Percentiles rank a stretch among this genome's conserved stretches.
Conservation (phyloP, 768 basidiomycete species). For the Lactifluus hygrophoroides region DNA sequence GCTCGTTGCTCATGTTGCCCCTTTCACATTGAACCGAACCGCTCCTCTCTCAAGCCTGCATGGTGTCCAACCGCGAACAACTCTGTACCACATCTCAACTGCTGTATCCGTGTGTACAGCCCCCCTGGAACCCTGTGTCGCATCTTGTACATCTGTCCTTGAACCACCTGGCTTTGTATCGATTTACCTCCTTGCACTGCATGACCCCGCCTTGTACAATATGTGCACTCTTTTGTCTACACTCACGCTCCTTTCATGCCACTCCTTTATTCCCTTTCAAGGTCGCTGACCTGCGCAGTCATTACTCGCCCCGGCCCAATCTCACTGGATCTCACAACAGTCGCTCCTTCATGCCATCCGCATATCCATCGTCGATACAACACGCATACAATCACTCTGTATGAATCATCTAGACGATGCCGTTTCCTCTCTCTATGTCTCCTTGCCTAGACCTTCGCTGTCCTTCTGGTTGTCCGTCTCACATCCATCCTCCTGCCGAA, state of each 20-base stretch:
- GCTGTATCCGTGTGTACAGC: slow-evolving; percentile 10
- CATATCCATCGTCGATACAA: slow-evolving; percentile 10
- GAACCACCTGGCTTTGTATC: slow-evolving; percentile 7
- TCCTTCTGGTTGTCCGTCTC: not conserved
- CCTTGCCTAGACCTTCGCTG: not conserved
- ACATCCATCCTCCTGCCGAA: slow-evolving; percentile 6
- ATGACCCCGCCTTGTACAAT: not conserved
- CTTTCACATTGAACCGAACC: slow-evolving; percentile 8
- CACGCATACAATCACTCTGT: slow-evolving; percentile 6
- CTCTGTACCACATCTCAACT: slow-evolving; percentile 8
- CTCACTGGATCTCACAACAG: slow-evolving; percentile 6
- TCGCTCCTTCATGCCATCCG: slow-evolving; percentile 11
- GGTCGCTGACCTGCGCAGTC: slow-evolving; percentile 1
- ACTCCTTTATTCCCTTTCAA: not conserved
- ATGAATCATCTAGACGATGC: not conserved
- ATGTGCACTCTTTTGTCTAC: not conserved
- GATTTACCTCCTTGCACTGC: slow-evolving; percentile 13
- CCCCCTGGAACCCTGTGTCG: slow-evolving; percentile 6
- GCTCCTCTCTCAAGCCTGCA: slow-evolving; percentile 2
- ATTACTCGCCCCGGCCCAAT: not conserved
- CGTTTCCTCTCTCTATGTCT: slow-evolving; percentile 3
- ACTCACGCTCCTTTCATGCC: slow-evolving; percentile 11
- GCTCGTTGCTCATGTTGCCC: not conserved
- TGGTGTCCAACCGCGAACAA: not conserved
- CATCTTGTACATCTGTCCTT: slow-evolving; percentile 4